Conservation (phyloP, 495 filamentous ascomycete genomes). For the Xylaria curta region DNA sequence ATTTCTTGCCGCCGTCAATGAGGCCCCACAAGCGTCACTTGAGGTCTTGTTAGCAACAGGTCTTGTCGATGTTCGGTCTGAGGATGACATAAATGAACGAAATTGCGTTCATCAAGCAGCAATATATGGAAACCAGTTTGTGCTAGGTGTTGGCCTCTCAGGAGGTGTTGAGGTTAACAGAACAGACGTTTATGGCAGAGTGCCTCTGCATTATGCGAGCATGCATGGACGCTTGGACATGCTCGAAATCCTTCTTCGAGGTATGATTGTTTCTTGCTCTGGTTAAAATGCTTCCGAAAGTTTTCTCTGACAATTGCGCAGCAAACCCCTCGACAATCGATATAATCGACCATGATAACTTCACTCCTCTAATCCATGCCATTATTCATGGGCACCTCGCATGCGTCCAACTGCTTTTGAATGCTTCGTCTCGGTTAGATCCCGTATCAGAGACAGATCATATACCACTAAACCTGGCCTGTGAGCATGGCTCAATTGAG, state of each 20-base stretch:
- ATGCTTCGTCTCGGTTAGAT: constrained; percentile 76
- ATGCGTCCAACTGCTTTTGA: constrained; percentile 78
- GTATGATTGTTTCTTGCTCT: constrained; percentile 38
- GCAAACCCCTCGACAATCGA: constrained; percentile 71
- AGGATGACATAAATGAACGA: constrained; percentile 96
- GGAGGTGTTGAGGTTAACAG: constrained; percentile 75
- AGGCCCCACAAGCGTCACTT: constrained; percentile 80
- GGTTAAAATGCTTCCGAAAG: background rate
- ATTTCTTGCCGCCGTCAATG: constrained; percentile 85
- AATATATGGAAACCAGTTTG: constrained; percentile 81
- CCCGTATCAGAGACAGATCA: constrained; percentile 85
- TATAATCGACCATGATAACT: constrained; percentile 92
- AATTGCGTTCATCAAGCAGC: constrained; percentile 95
- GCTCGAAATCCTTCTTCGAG: constrained; percentile 72
- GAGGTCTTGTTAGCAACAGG: constrained; percentile 77
- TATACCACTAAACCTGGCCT: constrained; percentile 91
- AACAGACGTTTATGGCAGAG: constrained; percentile 90
- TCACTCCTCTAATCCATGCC: constrained; percentile 92
- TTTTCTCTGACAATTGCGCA: constrained; percentile 33
- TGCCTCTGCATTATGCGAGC: constrained; percentile 94
- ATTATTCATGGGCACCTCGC: constrained; percentile 83
- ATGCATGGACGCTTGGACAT: constrained; percentile 91
- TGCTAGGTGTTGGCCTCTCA: constrained; percentile 74
- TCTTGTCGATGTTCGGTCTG: constrained; percentile 82
- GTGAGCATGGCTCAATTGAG: constrained; percentile 82